phyloP scores from a whole-genome alignment of 2,329 filamentous ascomycete species.

The Ophiostoma ips region DNA sequence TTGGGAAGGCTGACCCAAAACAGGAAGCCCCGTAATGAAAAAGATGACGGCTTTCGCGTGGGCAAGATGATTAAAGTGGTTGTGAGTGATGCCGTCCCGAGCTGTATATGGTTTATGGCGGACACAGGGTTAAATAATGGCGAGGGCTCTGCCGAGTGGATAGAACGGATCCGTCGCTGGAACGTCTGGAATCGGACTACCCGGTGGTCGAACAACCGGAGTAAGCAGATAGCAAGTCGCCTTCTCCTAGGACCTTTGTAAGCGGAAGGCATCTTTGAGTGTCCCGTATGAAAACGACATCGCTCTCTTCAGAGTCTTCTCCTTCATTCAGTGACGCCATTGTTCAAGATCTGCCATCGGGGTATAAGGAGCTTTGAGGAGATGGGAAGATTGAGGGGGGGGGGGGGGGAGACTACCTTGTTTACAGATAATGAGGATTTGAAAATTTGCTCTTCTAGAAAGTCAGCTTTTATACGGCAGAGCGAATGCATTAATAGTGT shows the following conservation, averaged over 20 bases:
- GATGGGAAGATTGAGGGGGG: too few relatives aligned
- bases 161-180: conserved; percentile 49
- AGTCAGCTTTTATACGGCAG: too few relatives aligned
- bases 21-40: conserved; percentile 38
- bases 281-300: conserved; percentile 26
- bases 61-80: conserved; percentile 48
- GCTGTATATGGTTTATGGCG: conserved; percentile 61
- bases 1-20: conserved; percentile 36
- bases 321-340: conserved; percentile 13
- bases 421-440: too few relatives aligned
- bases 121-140: conserved; percentile 43
- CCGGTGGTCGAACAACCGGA: conserved; percentile 32
- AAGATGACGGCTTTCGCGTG: conserved; percentile 46
- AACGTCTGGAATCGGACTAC: conserved; percentile 24
- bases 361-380: background rate
- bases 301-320: conserved; percentile 13
- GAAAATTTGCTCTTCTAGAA: too few relatives aligned
- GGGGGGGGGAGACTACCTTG: too few relatives aligned
- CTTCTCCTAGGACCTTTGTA: conserved; percentile 28
- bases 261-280: conserved; percentile 33
- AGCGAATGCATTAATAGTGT: too few relatives aligned
- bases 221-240: conserved; percentile 48
- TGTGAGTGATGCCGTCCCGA: conserved; percentile 46
- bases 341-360: background rate
- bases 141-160: conserved; percentile 49